Evolutionary conservation across 2,329 filamentous ascomycete species (phyloP), one percentile per base, ranked within the genome.

Genomic region (Xylariaceae sp.): DNA sequence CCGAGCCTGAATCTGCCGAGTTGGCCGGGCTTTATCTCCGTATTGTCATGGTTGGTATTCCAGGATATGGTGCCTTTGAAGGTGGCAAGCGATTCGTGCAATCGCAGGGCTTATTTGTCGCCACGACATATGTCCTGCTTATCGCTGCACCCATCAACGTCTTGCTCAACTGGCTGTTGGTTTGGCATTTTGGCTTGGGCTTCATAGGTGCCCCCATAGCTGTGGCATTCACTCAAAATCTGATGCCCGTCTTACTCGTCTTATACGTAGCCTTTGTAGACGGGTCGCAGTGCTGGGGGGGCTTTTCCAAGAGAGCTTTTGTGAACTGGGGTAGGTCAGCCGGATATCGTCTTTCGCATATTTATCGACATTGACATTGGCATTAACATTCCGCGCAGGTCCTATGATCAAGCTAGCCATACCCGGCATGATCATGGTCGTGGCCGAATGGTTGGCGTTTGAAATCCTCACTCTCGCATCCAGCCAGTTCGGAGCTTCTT

Each of bases 371-470:
- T 31, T 33, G 21, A 49, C 17, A 26, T 19, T 21, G n/a, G 29
- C 28, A 46, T 52, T 65, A 31, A 62, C 53, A 41, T 34, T 41
- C 3, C 51, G 11, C 14, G 16, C n/a, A 76, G 80, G 81, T 6
- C 88, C 88, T 0, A 92, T 92, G 94, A 85, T 98, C 67, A 86
- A 87, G 44, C 87, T 98, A 33, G 92, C 94, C 0, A 78, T 97
- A 11, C 93, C 94, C 0, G 94, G 94, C 1, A 87, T 98, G 72
- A 79, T 96, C 63, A 97, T 97, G 93, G 89, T 98, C 2, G 87
- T 96, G 72, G 92, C 94, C 4, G 94, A 98, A 73, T 96, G 91
- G 76, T 82, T 97, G 9, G 92, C 93, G 6, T 98, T 98, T 72
- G 94, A 98, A 73, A 86, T 96, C 45, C 79, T 96, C 61, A 96